Conservation (phyloP, 768 basidiomycete species). For the Lactarius sanguifluus region DNA sequence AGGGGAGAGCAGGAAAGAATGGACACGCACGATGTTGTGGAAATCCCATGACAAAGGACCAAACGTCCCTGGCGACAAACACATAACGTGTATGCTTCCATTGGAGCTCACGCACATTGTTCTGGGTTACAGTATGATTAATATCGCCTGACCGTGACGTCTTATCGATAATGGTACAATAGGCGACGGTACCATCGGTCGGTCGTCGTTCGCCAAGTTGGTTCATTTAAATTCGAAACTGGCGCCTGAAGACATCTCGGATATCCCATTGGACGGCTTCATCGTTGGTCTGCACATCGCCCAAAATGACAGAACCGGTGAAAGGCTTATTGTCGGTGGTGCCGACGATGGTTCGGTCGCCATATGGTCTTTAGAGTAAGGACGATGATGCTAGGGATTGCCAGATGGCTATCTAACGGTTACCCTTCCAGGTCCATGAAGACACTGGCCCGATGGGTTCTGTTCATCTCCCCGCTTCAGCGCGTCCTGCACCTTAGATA, state of each 20-base stretch:
- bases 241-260: conserved; percentile 43
- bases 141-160: not conserved
- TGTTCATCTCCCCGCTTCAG: conserved; percentile 66
- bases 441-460: conserved; percentile 66
- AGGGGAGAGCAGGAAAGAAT: conserved; percentile 20
- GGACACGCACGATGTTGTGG: conserved; percentile 33
- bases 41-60: conserved; percentile 28
- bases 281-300: conserved; percentile 55
- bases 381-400: not conserved
- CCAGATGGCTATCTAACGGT: not conserved
- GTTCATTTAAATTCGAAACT: conserved; percentile 25
- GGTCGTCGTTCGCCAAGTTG: conserved; percentile 33
- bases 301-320: conserved; percentile 57
- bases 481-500: conserved; percentile 57
- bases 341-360: conserved; percentile 76
- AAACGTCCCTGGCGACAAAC: conserved; percentile 10
- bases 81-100: conserved; percentile 39
- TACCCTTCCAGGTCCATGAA: conserved; percentile 52
- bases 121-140: conserved; percentile 53
- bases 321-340: conserved; percentile 69
- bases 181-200: conserved; percentile 37
- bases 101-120: conserved; percentile 58
- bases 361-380: conserved; percentile 69
- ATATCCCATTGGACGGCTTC: conserved; percentile 46
- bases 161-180: conserved; percentile 1